Evolutionary conservation across 2,329 filamentous ascomycete genomes (phyloP), one percentile per base, ranked within the genome.

Genomic region (Pestalotiopsis sp.): DNA sequence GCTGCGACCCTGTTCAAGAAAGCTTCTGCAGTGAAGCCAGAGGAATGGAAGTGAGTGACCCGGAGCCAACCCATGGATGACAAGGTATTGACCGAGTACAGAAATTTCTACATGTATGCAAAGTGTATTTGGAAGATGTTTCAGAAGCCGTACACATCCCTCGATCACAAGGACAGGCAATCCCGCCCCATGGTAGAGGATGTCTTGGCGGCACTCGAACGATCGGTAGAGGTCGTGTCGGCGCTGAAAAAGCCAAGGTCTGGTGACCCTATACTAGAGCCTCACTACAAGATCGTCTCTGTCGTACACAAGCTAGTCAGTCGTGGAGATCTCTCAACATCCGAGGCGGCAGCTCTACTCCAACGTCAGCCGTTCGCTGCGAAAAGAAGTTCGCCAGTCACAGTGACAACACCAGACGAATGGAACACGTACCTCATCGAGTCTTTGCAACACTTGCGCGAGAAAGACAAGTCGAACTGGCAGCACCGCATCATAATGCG

Each of bases 401-500:
- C 78, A n/a, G 77, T 83, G 9, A 90, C 87, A 82, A 86, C 89
- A 62, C 75, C 82, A 1, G 93, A 93, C 73, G 87, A 89, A 80
- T 85, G 88, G 87, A 84, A 89, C 61, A 81, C 82, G 41, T 88
- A 86, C 64, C 80, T 89, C 5, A 85, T 89, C 52, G 82, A 82
- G 62, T 86, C 82, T 60, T 75, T 90, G 56, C 80, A 80, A 7
- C 83, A 83, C 66, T 77, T 90, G 11, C 84, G 85, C 13, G 88
- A 90, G 63, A 94, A 94, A 70, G 95, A 98, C 80, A 97, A 97
- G 83, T 92, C 93, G 0, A 95, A 96, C 75, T 98, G 95, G 95
- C 95, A 98, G 76, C 95, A 98, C 78, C 92, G 95, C 23, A 94
- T 98, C 82, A 93, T 94, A 66, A 91, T 92, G 76, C 90, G 94